These are phyloP conservation scores for Dioszegia aurantiaca DNA, from an alignment of 768 basidiomycete genomes.

Conservation along the genomic window DNA sequence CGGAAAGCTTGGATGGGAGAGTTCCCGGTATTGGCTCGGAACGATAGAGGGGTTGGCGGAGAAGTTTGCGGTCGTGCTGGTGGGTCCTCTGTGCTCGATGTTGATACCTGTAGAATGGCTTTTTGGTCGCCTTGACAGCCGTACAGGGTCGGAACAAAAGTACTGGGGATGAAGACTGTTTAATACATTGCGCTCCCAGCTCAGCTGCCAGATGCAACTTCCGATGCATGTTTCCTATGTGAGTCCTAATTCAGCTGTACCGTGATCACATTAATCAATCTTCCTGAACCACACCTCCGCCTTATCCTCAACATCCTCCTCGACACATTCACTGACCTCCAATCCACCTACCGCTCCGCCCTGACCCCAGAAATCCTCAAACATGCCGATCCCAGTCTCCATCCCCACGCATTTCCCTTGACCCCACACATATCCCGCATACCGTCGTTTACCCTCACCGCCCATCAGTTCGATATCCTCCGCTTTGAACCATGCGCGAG, in stretches of 20 bases:
- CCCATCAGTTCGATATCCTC: background rate
- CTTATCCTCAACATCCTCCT: slow-evolving; percentile 2
- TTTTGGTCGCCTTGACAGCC: background rate
- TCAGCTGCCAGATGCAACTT: too few species aligned
- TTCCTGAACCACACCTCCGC: slow-evolving; percentile 12
- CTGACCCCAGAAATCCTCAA: slow-evolving; percentile 18
- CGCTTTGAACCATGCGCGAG: slow-evolving; percentile 1
- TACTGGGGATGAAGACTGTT: too few species aligned
- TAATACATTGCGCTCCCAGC: too few species aligned
- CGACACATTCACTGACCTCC: background rate
- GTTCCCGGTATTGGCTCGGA: background rate
- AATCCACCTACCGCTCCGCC: background rate
- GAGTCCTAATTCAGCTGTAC: too few species aligned
- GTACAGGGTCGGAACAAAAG: too few species aligned
- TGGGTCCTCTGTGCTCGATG: slow-evolving; percentile 4
- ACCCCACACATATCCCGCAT: background rate
- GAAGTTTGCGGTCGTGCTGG: background rate
- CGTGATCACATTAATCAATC: background rate
- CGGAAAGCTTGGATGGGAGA: background rate
- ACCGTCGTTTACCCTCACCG: background rate
- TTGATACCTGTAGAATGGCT: background rate
- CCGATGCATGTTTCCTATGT: too few species aligned
- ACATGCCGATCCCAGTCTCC: slow-evolving; percentile 26
- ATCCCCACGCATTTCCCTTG: slow-evolving; percentile 4
- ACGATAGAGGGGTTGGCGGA: background rate